Evolutionary conservation across 441 rosid genomes (phyloP).

Genomic region (Dalechampia spathulata): DNA sequence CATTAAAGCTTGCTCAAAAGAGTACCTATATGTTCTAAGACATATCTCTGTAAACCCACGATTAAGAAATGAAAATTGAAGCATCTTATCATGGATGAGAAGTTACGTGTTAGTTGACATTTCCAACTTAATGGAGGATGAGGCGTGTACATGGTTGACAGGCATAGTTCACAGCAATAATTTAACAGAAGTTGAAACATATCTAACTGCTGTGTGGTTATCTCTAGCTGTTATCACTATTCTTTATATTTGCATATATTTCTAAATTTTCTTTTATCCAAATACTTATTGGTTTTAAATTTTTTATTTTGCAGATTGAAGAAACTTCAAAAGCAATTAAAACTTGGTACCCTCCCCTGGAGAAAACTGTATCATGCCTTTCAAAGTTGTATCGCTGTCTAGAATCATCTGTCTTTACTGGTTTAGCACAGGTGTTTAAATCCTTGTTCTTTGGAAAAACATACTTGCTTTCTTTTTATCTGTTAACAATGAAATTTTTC

Average conservation of each 20-base stretch:
- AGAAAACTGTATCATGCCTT: constrained; percentile 87
- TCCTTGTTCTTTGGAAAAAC: constrained; percentile 15
- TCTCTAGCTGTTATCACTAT: constrained; percentile 11
- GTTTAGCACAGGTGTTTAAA: constrained; percentile 80
- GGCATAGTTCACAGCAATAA: neutral
- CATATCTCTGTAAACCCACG: too few relatives aligned
- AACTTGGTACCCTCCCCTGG: constrained; percentile 94
- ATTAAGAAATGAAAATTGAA: neutral
- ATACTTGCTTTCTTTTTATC: constrained; percentile 7
- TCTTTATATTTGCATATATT: neutral
- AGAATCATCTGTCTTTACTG: constrained; percentile 87
- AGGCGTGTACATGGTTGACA: neutral
- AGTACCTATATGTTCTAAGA: too few relatives aligned
- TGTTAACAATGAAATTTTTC: neutral
- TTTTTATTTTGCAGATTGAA: constrained; percentile 40
- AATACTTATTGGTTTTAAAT: neutral
- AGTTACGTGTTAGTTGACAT: neutral
- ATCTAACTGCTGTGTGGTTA: neutral
- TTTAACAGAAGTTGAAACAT: neutral
- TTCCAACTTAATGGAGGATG: neutral
- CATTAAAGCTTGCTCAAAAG: too few relatives aligned
- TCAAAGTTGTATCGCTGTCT: constrained; percentile 85
- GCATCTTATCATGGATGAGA: neutral
- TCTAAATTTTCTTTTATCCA: neutral
- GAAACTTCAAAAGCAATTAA: constrained; percentile 59